Evolutionary conservation across 306 rosid genomes (phyloP).

Genomic region (Dryas drummondii): DNA sequence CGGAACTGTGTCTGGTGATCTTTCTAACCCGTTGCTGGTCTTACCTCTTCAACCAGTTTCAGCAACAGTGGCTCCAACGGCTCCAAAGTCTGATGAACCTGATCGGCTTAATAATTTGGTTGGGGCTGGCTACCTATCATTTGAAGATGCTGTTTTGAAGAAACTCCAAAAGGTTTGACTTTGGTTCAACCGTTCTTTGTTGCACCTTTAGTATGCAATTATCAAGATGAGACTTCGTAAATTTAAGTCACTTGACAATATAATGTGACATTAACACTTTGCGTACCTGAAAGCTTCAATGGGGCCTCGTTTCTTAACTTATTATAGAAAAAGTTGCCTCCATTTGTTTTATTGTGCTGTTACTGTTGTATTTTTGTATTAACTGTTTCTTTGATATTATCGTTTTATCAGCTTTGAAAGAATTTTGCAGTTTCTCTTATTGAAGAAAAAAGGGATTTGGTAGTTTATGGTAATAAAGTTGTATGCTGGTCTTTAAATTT

Average conservation of each 20-base stretch:
- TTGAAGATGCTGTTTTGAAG: constrained; percentile 75
- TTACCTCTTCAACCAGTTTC: constrained; percentile 67
- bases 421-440: no score
- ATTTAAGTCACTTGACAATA: background rate
- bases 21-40: constrained; percentile 77
- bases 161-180: constrained; percentile 71
- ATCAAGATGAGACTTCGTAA: background rate
- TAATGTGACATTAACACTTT: background rate
- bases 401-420: no score
- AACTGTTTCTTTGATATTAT: background rate
- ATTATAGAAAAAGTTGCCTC: background rate
- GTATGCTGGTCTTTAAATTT: no score
- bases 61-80: constrained; percentile 38
- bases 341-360: background rate
- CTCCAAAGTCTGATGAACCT: constrained; percentile 44
- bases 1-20: constrained; percentile 61
- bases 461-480: no score
- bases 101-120: constrained; percentile 50
- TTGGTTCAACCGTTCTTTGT: background rate
- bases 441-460: no score
- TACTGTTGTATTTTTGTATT: background rate
- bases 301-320: no score
- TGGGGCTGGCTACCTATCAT: constrained; percentile 75
- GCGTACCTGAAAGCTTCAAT: no score
- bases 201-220: constrained; percentile 1